Conservation (phyloP, 352 stramenopile species). For the Phytophthora macrochlamydospora region DNA sequence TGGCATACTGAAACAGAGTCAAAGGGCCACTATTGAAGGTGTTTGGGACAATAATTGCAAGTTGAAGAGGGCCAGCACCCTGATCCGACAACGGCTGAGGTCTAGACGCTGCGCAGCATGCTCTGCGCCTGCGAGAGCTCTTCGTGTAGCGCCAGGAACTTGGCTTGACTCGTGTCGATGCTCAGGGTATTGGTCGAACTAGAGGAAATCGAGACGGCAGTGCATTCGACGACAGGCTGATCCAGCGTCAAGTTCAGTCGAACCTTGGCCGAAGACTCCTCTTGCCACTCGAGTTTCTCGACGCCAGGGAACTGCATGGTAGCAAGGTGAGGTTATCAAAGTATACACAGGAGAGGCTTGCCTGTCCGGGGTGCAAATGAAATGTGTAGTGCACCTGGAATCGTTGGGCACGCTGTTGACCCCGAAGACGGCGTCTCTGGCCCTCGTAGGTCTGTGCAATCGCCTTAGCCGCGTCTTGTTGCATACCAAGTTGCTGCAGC, state of each 20-base stretch:
- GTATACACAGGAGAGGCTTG: background rate
- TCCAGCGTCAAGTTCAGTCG: conserved; percentile 37
- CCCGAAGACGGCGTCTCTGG: conserved; percentile 30
- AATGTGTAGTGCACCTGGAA: conserved; percentile 39
- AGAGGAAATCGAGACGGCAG: background rate
- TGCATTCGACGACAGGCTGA: conserved; percentile 30
- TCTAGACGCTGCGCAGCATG: conserved; percentile 10
- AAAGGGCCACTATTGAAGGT: conserved; percentile 1
- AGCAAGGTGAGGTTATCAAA: background rate
- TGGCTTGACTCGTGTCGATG: conserved; percentile 29
- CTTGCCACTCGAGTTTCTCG: conserved; percentile 34
- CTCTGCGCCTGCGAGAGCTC: conserved; percentile 39
- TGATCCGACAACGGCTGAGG: too few species aligned
- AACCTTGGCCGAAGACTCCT: conserved; percentile 21
- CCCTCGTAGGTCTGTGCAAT: conserved; percentile 42
- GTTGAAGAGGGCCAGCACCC: too few species aligned
- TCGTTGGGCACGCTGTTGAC: conserved; percentile 33
- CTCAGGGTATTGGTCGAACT: conserved; percentile 13
- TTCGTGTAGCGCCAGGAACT: conserved; percentile 42
- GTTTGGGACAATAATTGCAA: too few species aligned
- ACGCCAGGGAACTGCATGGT: conserved; percentile 35
- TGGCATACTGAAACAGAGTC: conserved; percentile 7
- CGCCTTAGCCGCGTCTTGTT: conserved; percentile 12
- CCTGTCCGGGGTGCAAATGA: background rate
- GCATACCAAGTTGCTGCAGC: conserved; percentile 54